Evolutionary conservation across 2,329 filamentous ascomycete genomes (phyloP).

Genomic region (Aspergillus glaucus): DNA sequence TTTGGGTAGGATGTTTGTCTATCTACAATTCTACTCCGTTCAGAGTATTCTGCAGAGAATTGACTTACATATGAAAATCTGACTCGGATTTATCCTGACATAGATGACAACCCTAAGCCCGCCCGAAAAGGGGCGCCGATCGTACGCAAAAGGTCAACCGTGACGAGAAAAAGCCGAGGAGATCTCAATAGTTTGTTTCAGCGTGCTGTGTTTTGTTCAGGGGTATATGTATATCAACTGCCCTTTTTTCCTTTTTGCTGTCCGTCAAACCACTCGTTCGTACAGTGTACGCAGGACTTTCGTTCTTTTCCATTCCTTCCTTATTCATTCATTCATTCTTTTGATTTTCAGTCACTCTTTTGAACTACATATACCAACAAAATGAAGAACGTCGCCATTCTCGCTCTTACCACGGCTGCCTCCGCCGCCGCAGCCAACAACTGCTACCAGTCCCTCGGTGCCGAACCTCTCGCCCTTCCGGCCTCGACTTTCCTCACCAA

Average conservation of each 20-base stretch:
- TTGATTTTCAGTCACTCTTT: slow-evolving; percentile 1
- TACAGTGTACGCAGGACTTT: not conserved
- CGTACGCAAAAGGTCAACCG: no score
- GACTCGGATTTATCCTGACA: no score
- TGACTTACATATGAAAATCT: no score
- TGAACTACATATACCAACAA: not conserved
- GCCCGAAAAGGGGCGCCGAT: no score
- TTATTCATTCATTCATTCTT: slow-evolving; percentile 2
- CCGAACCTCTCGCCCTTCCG: not conserved
- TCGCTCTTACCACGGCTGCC: slow-evolving; percentile 1
- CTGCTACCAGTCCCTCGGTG: not conserved
- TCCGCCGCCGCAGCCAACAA: not conserved
- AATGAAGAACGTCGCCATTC: slow-evolving; percentile 3
- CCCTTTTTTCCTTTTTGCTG: not conserved
- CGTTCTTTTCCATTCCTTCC: not conserved
- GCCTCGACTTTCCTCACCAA: not conserved
- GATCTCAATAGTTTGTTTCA: no score
- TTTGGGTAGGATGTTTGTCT: no score
- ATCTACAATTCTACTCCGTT: no score
- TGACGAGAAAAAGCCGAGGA: no score
- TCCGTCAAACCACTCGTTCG: not conserved
- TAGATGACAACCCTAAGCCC: no score
- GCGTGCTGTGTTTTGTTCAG: no score
- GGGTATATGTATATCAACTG: not conserved
- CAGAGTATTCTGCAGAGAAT: no score